Evolutionary conservation across 345 rosid genomes (phyloP), one percentile per base, ranked within the genome.

Genomic region (Carallia pectinifolia): DNA sequence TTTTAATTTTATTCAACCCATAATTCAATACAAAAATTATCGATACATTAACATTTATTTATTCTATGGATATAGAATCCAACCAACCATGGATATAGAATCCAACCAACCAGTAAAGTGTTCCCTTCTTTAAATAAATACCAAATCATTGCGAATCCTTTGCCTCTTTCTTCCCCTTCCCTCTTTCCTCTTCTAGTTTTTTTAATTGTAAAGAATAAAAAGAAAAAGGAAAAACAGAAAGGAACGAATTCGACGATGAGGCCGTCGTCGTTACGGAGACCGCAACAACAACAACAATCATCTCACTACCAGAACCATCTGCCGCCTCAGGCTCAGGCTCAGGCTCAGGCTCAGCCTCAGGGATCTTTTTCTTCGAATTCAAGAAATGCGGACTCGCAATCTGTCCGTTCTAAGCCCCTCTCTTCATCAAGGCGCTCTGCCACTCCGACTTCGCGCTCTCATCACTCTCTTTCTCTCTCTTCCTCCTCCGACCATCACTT

Each of bases 391-490:
- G 72, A 72, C 55, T 76, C 81, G 58, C 79, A 74, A 7, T 6
- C 36, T 37, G 50, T 23, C 33, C 67, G 70, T 50, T 71, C 69
- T 23, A 80, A 67, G 67, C 58, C 65, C 23, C 19, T 31, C 18
- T 2, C 77, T 65, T 69, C 85, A 6, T 74, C 80, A 17, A 78
- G 93, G 61, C 98, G 96, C 73, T 84, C 96, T 73, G 84, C 81
- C 79, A 83, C 92, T 75, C 85, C 92, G 64, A 81, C 76, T 71
- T 84, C 84, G 64, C 87, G 95, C 52, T 68, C 93, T 23, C 13
- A 80, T 23, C 23, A 62, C 16, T 7, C 73, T 39, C 47, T 39
- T 8, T 9, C 33, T 60, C 72, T 62, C 38, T 13, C 53, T 55
- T 55, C 59, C 27, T 19, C 59, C 4, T 82, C 90, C 6, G 44